phyloP scores from a whole-genome alignment of 2,329 filamentous ascomycete genomes.

The Ophiocordyceps unilateralis region DNA sequence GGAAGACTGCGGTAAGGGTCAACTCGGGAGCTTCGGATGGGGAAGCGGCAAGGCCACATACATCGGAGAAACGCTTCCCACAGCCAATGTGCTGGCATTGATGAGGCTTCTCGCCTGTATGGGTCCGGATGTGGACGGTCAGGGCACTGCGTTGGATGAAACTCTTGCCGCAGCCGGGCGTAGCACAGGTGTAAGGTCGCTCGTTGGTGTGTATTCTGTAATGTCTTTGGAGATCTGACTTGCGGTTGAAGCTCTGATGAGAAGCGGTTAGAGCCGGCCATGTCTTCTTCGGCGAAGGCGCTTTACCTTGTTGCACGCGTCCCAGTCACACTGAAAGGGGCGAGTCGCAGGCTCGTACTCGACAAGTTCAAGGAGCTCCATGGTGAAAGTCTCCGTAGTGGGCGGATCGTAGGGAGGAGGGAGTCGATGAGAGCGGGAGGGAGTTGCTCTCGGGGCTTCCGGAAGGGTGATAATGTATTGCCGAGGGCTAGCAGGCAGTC shows the following conservation, averaged over 20 bases:
- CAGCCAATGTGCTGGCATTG: conserved; percentile 48
- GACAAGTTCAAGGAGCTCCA: conserved; percentile 49
- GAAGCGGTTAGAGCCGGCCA: not conserved
- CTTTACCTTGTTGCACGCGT: conserved; percentile 40
- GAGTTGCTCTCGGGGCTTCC: not conserved
- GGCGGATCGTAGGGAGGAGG: not conserved
- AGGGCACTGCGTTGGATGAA: conserved; percentile 56
- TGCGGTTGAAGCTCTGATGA: conserved; percentile 50
- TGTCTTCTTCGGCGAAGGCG: not conserved
- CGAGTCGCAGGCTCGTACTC: conserved; percentile 45
- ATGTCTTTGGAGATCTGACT: conserved; percentile 53
- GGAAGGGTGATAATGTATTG: not conserved
- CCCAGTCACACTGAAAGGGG: conserved; percentile 48
- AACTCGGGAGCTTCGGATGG: not conserved
- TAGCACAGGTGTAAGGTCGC: conserved; percentile 45
- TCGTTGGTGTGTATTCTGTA: conserved; percentile 59
- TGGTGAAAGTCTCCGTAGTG: conserved; percentile 8
- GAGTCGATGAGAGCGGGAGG: not conserved
- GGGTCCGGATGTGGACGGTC: conserved; percentile 53
- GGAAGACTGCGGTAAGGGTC: conserved; percentile 33
- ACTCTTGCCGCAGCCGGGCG: conserved; percentile 46
- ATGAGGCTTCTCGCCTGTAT: conserved; percentile 57
- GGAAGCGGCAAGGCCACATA: conserved; percentile 20
- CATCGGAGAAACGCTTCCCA: conserved; percentile 53
- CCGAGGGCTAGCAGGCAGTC: not conserved